Evolutionary conservation across 768 basidiomycete genomes (phyloP), one percentile per base, ranked within the genome.

Genomic region (Leccinum ochraceum): DNA sequence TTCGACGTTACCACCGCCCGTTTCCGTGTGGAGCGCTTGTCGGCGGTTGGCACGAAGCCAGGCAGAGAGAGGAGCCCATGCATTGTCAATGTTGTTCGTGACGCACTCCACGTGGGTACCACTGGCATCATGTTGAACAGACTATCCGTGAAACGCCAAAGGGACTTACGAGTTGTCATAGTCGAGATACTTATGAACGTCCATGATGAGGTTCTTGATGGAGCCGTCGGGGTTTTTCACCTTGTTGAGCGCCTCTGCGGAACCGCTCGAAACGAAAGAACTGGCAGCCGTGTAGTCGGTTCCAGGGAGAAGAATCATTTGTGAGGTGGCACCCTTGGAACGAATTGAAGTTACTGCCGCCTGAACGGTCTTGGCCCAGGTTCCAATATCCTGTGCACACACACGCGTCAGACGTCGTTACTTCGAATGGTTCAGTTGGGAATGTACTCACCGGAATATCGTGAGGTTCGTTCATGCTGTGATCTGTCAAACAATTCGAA

Each of bases 141-240:
- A 44, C n/a, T 28, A 24, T 69, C 3, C 26, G 6, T 5, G 14
- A 52, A 11, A 62, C 22, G 17, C 51, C 8, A n/a, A 66, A 68
- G 37, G 60, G 22, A 57, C 78, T 71, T 67, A 80, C 58, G 78
- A 82, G 68, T 79, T 81, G 63, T 86, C 83, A 16, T 66, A 74
- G 69, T 87, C 85, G 53, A 84, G 79, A 72, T 86, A 86, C 68
- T 84, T 82, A 77, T 87, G 86, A 2, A 86, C 84, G 64, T 87
- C 86, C 65, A 87, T 80, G 60, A 87, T 73, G 44, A 86, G 77
- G 66, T 76, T 76, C 24, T 70, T 78, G 13, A 60, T 76, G 26
- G 71, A 76, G 4, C 81, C 80, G 60, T 83, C 81, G 30, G 76
- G 78, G 62, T 83, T 83, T 6, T 52, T 75, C 39, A 84, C 79